These are phyloP conservation scores for Diaporthe ampelina DNA, from an alignment of 2,329 filamentous ascomycete genomes.

Conservation along the genomic window DNA sequence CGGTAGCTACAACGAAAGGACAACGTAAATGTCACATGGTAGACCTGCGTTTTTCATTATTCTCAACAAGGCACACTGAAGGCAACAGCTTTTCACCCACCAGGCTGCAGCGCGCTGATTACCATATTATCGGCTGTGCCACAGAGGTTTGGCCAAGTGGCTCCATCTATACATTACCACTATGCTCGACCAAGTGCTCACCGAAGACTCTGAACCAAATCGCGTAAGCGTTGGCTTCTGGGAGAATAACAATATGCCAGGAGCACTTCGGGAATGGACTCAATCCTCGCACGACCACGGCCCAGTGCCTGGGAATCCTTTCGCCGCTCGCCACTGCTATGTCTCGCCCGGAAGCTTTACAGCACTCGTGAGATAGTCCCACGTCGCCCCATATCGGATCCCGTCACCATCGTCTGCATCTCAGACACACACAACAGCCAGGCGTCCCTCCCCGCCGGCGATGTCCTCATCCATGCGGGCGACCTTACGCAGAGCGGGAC, in stretches of 20 bases:
- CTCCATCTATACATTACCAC: neutral
- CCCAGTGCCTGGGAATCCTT: conserved; percentile 26
- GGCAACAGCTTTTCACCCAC: neutral
- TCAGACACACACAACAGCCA: conserved; percentile 20
- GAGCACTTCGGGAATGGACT: neutral
- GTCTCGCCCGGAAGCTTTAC: conserved; percentile 12
- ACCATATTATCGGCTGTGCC: neutral
- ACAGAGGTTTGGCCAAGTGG: conserved; percentile 4
- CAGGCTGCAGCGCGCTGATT: neutral
- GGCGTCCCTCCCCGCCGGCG: conserved; percentile 8
- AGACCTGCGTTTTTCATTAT: neutral
- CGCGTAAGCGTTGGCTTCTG: neutral
- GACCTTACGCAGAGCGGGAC: conserved; percentile 63
- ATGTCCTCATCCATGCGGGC: conserved; percentile 59
- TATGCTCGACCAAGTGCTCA: neutral
- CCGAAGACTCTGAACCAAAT: neutral
- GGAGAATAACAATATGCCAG: too few relatives aligned
- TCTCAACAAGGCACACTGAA: neutral
- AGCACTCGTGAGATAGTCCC: neutral
- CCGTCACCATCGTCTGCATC: conserved; percentile 13
- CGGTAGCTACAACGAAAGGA: neutral
- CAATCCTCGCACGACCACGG: conserved; percentile 7
- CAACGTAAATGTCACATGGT: neutral
- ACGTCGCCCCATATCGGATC: neutral
- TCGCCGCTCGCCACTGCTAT: conserved; percentile 10